Conservation (phyloP, 495 filamentous ascomycete species). For the Aspergillus homomorphus region DNA sequence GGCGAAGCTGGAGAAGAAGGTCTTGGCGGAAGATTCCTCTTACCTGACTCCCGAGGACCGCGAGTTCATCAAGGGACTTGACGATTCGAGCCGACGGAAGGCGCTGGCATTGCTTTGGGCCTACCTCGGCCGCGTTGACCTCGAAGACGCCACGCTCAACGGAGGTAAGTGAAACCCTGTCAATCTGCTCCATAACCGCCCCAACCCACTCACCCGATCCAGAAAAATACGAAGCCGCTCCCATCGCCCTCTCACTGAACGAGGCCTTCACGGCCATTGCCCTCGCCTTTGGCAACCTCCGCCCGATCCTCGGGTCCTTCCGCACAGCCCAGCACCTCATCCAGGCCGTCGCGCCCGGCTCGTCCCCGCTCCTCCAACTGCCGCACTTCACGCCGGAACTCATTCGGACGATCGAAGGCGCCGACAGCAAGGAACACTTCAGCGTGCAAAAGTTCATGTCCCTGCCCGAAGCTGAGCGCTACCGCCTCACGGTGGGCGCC, state of each 20-base stretch:
- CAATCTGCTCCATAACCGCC: background rate
- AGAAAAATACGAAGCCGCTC: constrained; percentile 75
- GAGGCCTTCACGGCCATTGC: constrained; percentile 83
- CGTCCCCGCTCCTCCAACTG: constrained; percentile 87
- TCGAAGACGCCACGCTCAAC: constrained; percentile 67
- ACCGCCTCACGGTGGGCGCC: constrained; percentile 61
- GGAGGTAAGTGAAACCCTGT: constrained; percentile 55
- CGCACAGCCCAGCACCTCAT: constrained; percentile 78
- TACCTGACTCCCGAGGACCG: constrained; percentile 54
- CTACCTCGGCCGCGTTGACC: constrained; percentile 81
- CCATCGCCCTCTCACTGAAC: constrained; percentile 78
- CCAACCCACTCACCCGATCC: constrained; percentile 13
- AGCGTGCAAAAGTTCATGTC: constrained; percentile 86
- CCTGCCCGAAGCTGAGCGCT: constrained; percentile 69
- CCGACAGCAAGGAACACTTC: constrained; percentile 65
- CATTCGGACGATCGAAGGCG: constrained; percentile 72
- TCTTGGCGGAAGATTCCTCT: constrained; percentile 57
- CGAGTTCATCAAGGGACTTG: constrained; percentile 63
- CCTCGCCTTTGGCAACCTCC: constrained; percentile 80
- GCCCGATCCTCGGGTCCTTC: constrained; percentile 79
- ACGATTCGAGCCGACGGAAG: constrained; percentile 75
- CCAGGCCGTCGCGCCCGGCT: constrained; percentile 78
- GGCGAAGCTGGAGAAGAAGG: constrained; percentile 74
- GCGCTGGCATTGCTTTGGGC: constrained; percentile 90
- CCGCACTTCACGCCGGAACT: constrained; percentile 79